Evolutionary conservation across 1,139 yeast species (phyloP).

Genomic region (Zygoascus meyerae): DNA sequence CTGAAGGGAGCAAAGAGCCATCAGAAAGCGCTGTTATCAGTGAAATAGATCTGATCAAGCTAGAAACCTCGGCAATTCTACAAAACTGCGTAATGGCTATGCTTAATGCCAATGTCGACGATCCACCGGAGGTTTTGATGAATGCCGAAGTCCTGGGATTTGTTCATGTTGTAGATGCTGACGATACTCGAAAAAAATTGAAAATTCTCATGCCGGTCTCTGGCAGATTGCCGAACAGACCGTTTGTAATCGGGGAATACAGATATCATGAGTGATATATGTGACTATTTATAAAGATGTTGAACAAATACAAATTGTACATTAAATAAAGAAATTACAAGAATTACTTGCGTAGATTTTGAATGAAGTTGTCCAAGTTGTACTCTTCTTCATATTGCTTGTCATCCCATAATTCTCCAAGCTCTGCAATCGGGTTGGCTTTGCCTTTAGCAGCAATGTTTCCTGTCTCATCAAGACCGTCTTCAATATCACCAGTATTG

Average conservation of each 20-base stretch:
- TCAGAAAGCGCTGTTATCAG: background rate
- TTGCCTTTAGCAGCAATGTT: conserved; percentile 45
- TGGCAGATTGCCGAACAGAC: conserved; percentile 70
- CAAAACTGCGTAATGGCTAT: conserved; percentile 74
- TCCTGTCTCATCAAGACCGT: conserved; percentile 48
- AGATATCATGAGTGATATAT: conserved; percentile 58
- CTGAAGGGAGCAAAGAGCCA: conserved; percentile 28
- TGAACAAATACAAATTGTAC: conserved; percentile 3
- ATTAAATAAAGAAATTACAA: conserved; percentile 3
- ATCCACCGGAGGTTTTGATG: conserved; percentile 46
- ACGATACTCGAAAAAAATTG: conserved; percentile 64
- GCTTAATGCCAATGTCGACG: conserved; percentile 52
- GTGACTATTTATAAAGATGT: background rate
- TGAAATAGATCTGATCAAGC: conserved; percentile 28
- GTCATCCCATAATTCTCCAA: conserved; percentile 96
- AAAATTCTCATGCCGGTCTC: conserved; percentile 82
- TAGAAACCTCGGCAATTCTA: conserved; percentile 51
- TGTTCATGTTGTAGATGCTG: conserved; percentile 52
- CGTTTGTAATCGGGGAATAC: conserved; percentile 58
- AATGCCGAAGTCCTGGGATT: conserved; percentile 63
- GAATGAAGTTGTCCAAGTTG: conserved; percentile 86
- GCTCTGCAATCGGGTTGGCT: conserved; percentile 63
- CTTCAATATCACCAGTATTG: conserved; percentile 25
- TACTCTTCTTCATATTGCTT: conserved; percentile 95
- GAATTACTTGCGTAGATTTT: conserved; percentile 37